Evolutionary conservation across 805 yeast species (phyloP).

Genomic region (Scheffersomyces ergatensis): DNA sequence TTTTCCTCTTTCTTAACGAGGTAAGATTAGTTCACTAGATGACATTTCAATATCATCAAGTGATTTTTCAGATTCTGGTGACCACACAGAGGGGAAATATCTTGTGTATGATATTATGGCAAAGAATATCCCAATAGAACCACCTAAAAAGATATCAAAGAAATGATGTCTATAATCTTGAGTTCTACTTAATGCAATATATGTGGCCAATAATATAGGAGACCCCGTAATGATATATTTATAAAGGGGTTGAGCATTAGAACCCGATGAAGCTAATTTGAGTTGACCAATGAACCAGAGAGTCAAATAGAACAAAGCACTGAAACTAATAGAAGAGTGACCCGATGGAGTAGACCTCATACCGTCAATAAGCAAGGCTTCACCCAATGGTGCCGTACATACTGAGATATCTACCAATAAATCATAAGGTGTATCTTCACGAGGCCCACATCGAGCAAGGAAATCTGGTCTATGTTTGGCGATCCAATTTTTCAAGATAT

Average conservation of each 20-base stretch:
- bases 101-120: slow-evolving; percentile 24
- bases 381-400: slow-evolving; percentile 34
- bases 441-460: slow-evolving; percentile 30
- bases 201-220: slow-evolving; percentile 26
- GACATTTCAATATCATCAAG: neutral
- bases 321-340: slow-evolving; percentile 52
- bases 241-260: slow-evolving; percentile 18
- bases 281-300: slow-evolving; percentile 49
- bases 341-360: slow-evolving; percentile 60
- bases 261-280: slow-evolving; percentile 10
- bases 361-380: slow-evolving; percentile 42
- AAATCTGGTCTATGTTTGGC: slow-evolving; percentile 35
- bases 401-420: slow-evolving; percentile 22
- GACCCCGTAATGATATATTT: slow-evolving; percentile 15
- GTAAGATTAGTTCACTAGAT: slow-evolving; percentile 1
- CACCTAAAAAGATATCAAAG: slow-evolving; percentile 31
- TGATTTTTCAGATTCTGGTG: slow-evolving; percentile 2
- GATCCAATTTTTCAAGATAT: slow-evolving; percentile 34
- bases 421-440: slow-evolving; percentile 19
- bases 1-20: too few species aligned
- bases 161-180: slow-evolving; percentile 40
- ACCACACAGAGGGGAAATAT: slow-evolving; percentile 19
- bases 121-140: slow-evolving; percentile 24
- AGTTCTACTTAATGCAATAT: slow-evolving; percentile 31
- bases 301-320: slow-evolving; percentile 46